These are phyloP conservation scores for Staphylotrichum tortipilum DNA, from an alignment of 495 filamentous ascomycete species.

Conservation along the genomic window DNA sequence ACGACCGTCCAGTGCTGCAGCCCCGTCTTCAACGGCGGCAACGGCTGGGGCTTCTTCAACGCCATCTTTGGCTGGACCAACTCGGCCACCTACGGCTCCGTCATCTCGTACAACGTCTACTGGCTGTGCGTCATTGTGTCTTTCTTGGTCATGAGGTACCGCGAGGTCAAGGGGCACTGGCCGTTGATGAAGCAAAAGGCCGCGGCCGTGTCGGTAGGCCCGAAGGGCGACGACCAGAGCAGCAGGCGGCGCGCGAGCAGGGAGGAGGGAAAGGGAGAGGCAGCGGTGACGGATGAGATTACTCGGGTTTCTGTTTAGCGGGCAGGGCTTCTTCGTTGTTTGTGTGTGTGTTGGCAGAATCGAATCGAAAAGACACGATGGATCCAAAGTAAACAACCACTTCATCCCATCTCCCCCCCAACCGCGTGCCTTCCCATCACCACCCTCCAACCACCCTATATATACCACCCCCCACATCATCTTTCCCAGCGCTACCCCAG, in stretches of 20 bases:
- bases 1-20: constrained; percentile 59
- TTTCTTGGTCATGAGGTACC: constrained; percentile 56
- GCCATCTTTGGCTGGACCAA: constrained; percentile 79
- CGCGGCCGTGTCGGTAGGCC: neutral
- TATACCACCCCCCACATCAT: too few relatives aligned
- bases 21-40: constrained; percentile 58
- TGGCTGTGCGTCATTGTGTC: constrained; percentile 60
- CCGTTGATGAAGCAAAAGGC: constrained; percentile 40
- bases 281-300: neutral
- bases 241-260: neutral
- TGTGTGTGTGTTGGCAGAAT: too few relatives aligned
- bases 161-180: constrained; percentile 59
- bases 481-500: too few relatives aligned
- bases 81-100: constrained; percentile 73
- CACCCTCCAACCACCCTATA: too few relatives aligned
- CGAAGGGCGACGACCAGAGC: neutral
- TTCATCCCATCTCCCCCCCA: too few relatives aligned
- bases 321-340: too few relatives aligned
- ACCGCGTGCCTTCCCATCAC: too few relatives aligned
- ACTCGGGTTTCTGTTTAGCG: neutral
- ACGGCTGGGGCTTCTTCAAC: constrained; percentile 89
- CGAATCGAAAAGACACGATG: too few relatives aligned
- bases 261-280: neutral
- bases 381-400: too few relatives aligned
- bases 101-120: constrained; percentile 85